Evolutionary conservation across 345 rosid species (phyloP), one percentile per base, ranked within the genome.

Genomic region (Angophora floribunda): DNA sequence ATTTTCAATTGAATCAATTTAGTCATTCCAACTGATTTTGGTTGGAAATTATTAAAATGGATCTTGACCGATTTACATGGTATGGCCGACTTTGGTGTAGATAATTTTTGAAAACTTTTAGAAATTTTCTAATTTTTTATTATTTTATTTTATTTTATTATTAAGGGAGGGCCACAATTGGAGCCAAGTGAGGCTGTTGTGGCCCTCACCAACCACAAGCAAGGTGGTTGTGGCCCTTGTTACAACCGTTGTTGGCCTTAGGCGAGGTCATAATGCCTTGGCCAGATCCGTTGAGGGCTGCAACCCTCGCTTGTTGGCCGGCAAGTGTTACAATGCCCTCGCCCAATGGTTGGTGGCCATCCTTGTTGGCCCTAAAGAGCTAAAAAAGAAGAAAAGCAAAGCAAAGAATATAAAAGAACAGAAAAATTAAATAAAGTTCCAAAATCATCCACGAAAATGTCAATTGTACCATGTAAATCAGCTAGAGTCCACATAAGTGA

Each of bases 1-100:
- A 3, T 0, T 59, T 59, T 59, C 4, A 5, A 59, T 26, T 59
- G 15, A 24, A 0, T 26, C 5, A 59, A 59, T 59, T 59, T 59
- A 19, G 2, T 59, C 13, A 36, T 36, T 36, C 41, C 4, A 36
- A 4, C 41, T 36, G 41, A 36, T 36, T 36, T 36, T 36, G 4
- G 41, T 36, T 36, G 41, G 30, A 26, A 59, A 59, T 59, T 26
- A 5, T 1, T 59, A 6, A 26, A 7, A 0, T 26, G 14, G 13
- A 59, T 0, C 0, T 6, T 59, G 28, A 3, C 28, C 0, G 4
- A 13, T 26, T n/a, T 26, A 59, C 3, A 3, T 0, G 0, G 1
- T 0, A 22, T 5, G 30, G 14, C 26, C 0, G 30, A 1, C 28
- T 13, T 3, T 26, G 1, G 5, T 30, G 11, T 26, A 26, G 9